Percentiles rank a stretch among this genome's conserved stretches.
These are phyloP conservation scores for Halophytophthora polymorphica DNA, from an alignment of 352 stramenopile genomes.

Conservation along the genomic window DNA sequence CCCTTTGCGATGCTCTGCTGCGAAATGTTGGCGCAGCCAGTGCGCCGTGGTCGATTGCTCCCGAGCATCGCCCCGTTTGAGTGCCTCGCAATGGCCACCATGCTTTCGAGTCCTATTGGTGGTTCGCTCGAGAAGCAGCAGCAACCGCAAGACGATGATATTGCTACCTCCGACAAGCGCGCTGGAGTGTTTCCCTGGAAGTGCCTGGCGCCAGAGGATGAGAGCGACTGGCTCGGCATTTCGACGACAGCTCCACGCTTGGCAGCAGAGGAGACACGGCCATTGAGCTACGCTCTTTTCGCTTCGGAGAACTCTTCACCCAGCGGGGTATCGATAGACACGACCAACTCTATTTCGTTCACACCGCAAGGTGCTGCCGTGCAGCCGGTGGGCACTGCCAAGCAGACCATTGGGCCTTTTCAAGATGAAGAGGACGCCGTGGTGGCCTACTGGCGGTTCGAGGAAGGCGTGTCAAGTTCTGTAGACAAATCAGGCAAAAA, in stretches of 20 bases:
- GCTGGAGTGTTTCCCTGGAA: slow-evolving; percentile 62
- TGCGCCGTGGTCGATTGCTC: slow-evolving; percentile 67
- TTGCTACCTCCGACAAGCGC: slow-evolving; percentile 15
- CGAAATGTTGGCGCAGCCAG: slow-evolving; percentile 49
- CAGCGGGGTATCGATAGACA: slow-evolving; percentile 6
- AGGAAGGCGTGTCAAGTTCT: slow-evolving; percentile 50
- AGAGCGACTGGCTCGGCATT: slow-evolving; percentile 56
- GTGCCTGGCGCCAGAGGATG: slow-evolving; percentile 59
- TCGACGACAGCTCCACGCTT: slow-evolving; percentile 39
- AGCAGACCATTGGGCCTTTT: slow-evolving; percentile 79
- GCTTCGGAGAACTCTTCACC: slow-evolving; percentile 15
- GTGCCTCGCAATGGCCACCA: slow-evolving; percentile 27
- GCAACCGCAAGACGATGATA: slow-evolving; percentile 7
- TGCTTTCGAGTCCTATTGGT: background rate
- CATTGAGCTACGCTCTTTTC: slow-evolving; percentile 50
- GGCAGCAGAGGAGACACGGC: slow-evolving; percentile 50
- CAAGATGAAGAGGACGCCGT: slow-evolving; percentile 83
- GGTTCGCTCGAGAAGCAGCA: slow-evolving; percentile 7
- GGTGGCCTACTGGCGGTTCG: slow-evolving; percentile 84
- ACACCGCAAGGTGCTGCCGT: slow-evolving; percentile 4
- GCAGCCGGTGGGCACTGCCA: slow-evolving; percentile 22
- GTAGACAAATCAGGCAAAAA: slow-evolving; percentile 10
- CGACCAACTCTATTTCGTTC: slow-evolving; percentile 4
- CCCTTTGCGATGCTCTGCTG: slow-evolving; percentile 66
- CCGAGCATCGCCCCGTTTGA: slow-evolving; percentile 44